Base-by-base conservation (phyloP, 176 grass and related monocot genomes). In the Carex myosuroides region DNA sequence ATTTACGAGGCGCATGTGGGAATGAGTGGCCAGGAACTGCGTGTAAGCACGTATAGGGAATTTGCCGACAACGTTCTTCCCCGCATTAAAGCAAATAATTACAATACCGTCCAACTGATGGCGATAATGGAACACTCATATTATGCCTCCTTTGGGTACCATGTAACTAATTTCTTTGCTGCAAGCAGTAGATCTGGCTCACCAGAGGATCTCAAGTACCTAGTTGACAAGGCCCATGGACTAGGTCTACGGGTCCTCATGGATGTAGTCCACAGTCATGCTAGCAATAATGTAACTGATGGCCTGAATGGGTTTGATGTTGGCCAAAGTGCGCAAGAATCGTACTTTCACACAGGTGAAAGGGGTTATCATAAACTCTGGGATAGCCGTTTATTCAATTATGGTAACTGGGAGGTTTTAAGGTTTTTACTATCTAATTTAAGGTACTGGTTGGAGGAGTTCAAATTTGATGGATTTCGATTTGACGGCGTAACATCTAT, bases 241-340 rank as follows among this genome's bases (percentile, higher is more conserved):
- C 91, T 98, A 77, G 95, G 95, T 66, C 37, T 98, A 56, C 65
- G 77, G 78, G 96, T 98, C 82, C 84, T 98, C 54, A 95, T 98
- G 89, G 96, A 98, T 91, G 88, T 95, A 85, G 86, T 98, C 70
- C 96, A 98, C 78, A 95, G 91, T 86, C 93, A 98, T 87, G 88
- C 91, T 17, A 95, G 96, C 63, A 95, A 91, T 29, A 98, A 95
- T 68, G 77, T 67, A 32, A 93, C 85, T 8, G 96, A 98, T 87
- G 96, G 96, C 83, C 87, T 98, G 56, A 98, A 98, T 89, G 96
- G 96, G 21, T 98, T 93, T 91, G 96, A 98, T 90, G 83, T 95
- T 76, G 93, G 96, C 30, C 96, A 98, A 83, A 85, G 68, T 67
- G 86, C 86, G 18, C 85, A 93, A 37, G 89, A 92, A 8, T 95